A percentile compares a stretch with the other conserved stretches of the same genome.
These are phyloP conservation scores for Sonneratia caseolaris DNA, from an alignment of 345 rosid species.

Conservation along the genomic window DNA sequence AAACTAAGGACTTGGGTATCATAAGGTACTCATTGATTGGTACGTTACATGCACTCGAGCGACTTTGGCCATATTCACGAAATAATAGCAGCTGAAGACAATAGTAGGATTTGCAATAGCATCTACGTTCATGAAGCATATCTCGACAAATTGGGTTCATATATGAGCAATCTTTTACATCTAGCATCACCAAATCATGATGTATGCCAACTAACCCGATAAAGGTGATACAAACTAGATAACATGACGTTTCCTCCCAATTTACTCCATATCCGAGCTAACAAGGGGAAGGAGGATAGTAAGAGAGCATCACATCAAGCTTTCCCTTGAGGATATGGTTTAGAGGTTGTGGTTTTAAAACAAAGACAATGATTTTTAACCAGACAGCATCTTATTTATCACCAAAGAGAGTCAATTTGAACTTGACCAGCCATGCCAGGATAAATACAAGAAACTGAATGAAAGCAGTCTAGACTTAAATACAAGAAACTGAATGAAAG, in stretches of 20 bases:
- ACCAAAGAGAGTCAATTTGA: background rate
- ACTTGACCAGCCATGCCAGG: background rate
- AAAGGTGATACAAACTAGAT: background rate
- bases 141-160: too few relatives aligned
- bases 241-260: background rate
- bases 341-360: background rate
- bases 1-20: constrained; percentile 16
- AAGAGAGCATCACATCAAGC: background rate
- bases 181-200: background rate
- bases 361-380: background rate
- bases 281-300: background rate
- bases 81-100: background rate
- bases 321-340: too few relatives aligned
- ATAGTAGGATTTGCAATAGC: background rate
- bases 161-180: too few relatives aligned
- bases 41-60: background rate
- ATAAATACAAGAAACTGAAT: constrained; percentile 1
- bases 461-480: constrained; percentile 11
- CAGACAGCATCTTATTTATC: too few relatives aligned
- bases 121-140: too few relatives aligned
- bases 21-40: constrained; percentile 16
- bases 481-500: constrained; percentile 2
- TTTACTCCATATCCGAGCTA: background rate
- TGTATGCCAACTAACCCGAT: background rate
- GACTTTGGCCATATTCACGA: background rate